Base-by-base conservation (phyloP, 2,329 filamentous ascomycete species). In the Colletotrichum kahawae region DNA sequence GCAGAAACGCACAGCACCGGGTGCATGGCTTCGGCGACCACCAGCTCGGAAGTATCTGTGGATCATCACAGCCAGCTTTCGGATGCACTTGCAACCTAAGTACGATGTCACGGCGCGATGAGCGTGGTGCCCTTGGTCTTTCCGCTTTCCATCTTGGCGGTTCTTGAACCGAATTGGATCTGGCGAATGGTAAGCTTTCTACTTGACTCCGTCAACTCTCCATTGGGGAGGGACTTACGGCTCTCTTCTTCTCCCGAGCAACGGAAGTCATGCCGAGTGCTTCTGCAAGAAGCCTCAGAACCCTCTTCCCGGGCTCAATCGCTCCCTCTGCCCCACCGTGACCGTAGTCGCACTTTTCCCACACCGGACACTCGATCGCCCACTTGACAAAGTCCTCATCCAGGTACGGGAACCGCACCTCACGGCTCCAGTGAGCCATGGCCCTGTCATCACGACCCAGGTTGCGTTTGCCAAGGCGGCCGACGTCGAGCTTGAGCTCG, bases 391-490 rank as follows among this genome's bases (percentile, higher is more conserved):
- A 90, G 4, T 91, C 88, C 83, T 99, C 97, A 76, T 98, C 97
- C 0, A 99, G 89, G 80, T 92, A 99, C 0, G 97, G 97, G 81
- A 97, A 98, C 43, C 97, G 91, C 36, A 94, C 94, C 84, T 99
- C 97, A 76, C 93, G 93, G 16, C 94, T 92, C 94, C 96, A 98
- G 81, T 98, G 91, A 4, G 95, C 93, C 83, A 98, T 95, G 21
- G 96, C 94, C 29, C 97, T 91, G 84, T 99, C 97, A 81, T 99
- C 97, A 12, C 97, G 92, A 5, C 97, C 97, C 9, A 99, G 89
- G 78, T 99, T 99, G n/a, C 97, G 92, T 84, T 97, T 95, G 1
- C 96, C 96, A 2, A 99, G 91, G 29, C 97, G 92, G 63, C 91
- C 88, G 48, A 98, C 93, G 76, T 99, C 97, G 4, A 98, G 88